Base-by-base conservation (phyloP, 305 asterid species). In the Fraxinus latifolia region DNA sequence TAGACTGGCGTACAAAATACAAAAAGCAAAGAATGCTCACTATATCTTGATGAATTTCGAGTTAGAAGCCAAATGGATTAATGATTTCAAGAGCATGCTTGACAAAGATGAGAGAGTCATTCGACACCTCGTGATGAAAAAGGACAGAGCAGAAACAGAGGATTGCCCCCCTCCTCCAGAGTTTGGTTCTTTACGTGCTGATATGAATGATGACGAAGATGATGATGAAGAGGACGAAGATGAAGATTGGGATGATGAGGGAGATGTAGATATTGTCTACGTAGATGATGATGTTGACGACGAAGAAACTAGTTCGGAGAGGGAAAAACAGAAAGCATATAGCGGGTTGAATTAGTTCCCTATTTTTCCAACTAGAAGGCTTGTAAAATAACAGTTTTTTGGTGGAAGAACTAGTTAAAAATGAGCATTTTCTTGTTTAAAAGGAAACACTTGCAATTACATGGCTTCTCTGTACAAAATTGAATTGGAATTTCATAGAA, bases 81-180 rank as follows among this genome's bases (percentile, higher is more conserved):
- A 93, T n/a, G 95, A 93, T 39, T 95, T 95, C 90, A 95, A 94
- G 90, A 92, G 80, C 89, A 73, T 94, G 93, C 91, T 95, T 47
- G 99, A 95, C 88, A 87, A 77, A 83, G 99, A 95, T 74, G 97
- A 92, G 87, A 94, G 97, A 87, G 87, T 95, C 79, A 93, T 95
- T 65, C 91, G 99, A 19, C 97, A 95, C 90, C 97, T 95, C 74
- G 95, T 95, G 55, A 95, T 95, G 89, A 95, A 93, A 84, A 87
- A 62, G 84, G 99, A 95, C 84, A 86, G 85, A 88, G 97, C 97
- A 0, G 99, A 95, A 91, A 94, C 97, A 0, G 78, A 84, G 82
- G 94, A 94, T 14, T 95, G 98, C 67, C 99, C 95, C 60, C 99
- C 98, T 27, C 98, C 99, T 81, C 97, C 95, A 0, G 97, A 93